Evolutionary conservation across 768 basidiomycete genomes (phyloP).

Genomic region (Naganishia randhawae): DNA sequence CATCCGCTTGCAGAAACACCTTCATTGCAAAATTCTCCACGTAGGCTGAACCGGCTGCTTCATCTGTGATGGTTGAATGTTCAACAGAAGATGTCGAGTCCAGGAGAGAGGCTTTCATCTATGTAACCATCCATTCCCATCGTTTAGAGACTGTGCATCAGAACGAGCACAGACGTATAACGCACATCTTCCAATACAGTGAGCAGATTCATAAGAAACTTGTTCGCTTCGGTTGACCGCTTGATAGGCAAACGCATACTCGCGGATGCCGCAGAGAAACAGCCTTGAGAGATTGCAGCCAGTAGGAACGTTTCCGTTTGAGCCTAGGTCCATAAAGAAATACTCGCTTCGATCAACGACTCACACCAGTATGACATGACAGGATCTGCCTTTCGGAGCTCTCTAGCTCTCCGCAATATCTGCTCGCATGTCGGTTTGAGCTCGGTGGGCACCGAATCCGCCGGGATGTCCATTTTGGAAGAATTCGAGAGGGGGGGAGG

Average conservation of each 20-base stretch:
- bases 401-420: constrained; percentile 83
- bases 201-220: constrained; percentile 69
- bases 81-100: constrained; percentile 59
- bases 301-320: background rate
- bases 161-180: background rate
- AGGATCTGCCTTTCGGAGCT: constrained; percentile 75
- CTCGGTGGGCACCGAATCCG: constrained; percentile 46
- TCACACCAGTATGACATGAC: constrained; percentile 93
- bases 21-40: constrained; percentile 91
- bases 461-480: constrained; percentile 34
- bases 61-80: constrained; percentile 64
- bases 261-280: constrained; percentile 84
- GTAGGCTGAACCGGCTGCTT: constrained; percentile 77
- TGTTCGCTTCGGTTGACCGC: constrained; percentile 66
- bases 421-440: constrained; percentile 61
- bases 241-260: constrained; percentile 60
- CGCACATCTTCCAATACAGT: constrained; percentile 65
- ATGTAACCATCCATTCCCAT: background rate
- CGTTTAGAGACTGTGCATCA: background rate
- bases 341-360: constrained; percentile 38
- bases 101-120: constrained; percentile 68
- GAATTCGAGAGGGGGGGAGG: background rate
- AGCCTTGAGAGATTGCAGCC: constrained; percentile 57
- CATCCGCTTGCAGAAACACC: constrained; percentile 84
- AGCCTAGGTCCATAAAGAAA: background rate